Evolutionary conservation across 768 basidiomycete genomes (phyloP).

Genomic region (Tylopilus felleus): DNA sequence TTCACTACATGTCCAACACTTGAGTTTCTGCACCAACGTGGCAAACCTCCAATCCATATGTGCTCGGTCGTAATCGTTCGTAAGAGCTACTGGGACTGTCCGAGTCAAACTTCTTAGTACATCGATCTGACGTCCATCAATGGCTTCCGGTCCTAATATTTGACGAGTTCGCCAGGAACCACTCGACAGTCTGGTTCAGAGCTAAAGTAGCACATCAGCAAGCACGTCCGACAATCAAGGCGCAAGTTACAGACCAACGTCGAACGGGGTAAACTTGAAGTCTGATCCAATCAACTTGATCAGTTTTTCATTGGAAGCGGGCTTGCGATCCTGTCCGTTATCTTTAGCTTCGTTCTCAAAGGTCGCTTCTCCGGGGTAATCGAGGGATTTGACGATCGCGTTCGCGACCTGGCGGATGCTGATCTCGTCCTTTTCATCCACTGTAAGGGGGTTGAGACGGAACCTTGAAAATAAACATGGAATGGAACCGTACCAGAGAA

Average conservation of each 20-base stretch:
- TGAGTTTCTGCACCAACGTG: background rate
- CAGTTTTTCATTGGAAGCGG: constrained; percentile 90
- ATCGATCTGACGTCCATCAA: constrained; percentile 8
- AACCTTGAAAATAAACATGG: background rate
- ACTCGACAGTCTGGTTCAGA: constrained; percentile 71
- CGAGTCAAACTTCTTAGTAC: background rate
- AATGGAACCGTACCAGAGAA: constrained; percentile 59
- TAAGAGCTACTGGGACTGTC: background rate
- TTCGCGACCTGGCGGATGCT: constrained; percentile 89
- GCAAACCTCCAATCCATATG: background rate
- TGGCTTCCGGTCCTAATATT: constrained; percentile 57
- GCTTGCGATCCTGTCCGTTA: constrained; percentile 96
- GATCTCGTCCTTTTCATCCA: constrained; percentile 91
- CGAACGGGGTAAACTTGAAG: constrained; percentile 92
- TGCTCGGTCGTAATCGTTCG: background rate
- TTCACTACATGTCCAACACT: background rate
- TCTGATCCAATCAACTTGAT: constrained; percentile 61
- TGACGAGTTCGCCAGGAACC: constrained; percentile 84
- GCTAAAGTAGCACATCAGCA: constrained; percentile 41
- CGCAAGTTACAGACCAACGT: constrained; percentile 52
- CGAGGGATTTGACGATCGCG: constrained; percentile 82
- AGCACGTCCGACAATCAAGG: background rate
- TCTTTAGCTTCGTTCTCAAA: constrained; percentile 68
- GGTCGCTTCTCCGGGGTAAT: constrained; percentile 70
- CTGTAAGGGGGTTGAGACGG: constrained; percentile 35